These are phyloP conservation scores for Kwoniella newhampshirensis DNA, from an alignment of 768 basidiomycete species.

Conservation along the genomic window DNA sequence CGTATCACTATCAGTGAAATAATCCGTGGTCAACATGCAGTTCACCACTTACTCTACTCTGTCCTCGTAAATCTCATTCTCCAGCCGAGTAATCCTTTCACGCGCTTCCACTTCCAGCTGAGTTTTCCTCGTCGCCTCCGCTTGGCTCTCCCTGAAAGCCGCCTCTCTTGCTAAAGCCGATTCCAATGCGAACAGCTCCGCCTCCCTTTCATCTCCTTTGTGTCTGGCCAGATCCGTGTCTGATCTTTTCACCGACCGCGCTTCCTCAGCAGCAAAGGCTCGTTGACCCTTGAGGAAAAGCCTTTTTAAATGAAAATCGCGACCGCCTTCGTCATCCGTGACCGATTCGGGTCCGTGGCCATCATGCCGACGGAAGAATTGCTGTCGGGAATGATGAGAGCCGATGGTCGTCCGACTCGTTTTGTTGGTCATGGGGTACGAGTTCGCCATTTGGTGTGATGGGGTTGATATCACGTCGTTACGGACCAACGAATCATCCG, in stretches of 20 bases:
- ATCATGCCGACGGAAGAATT: slow-evolving; percentile 19
- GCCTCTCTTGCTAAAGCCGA: slow-evolving; percentile 29
- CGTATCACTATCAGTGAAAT: background rate
- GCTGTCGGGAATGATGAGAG: background rate
- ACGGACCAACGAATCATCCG: no score
- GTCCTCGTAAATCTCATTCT: slow-evolving; percentile 35
- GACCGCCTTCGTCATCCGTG: slow-evolving; percentile 31
- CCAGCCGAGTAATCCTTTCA: slow-evolving; percentile 20
- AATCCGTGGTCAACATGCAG: background rate
- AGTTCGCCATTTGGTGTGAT: background rate
- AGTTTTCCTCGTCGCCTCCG: slow-evolving; percentile 15
- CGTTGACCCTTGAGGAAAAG: slow-evolving; percentile 36
- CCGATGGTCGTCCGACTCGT: slow-evolving; percentile 10
- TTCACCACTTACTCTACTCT: slow-evolving; percentile 23
- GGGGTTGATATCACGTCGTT: no score
- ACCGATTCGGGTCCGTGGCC: slow-evolving; percentile 7
- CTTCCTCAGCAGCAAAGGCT: slow-evolving; percentile 10
- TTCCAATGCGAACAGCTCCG: slow-evolving; percentile 25
- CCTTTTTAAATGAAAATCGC: slow-evolving; percentile 26
- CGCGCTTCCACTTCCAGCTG: slow-evolving; percentile 23
- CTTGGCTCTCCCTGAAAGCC: slow-evolving; percentile 29
- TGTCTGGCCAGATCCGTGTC: background rate
- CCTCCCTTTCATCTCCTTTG: slow-evolving; percentile 19
- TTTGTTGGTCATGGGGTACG: slow-evolving; percentile 4
- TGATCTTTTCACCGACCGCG: slow-evolving; percentile 1